Percentiles rank a stretch among this genome's conserved stretches.
Conservation (phyloP, 345 rosid species). For the Sonneratia caseolaris region DNA sequence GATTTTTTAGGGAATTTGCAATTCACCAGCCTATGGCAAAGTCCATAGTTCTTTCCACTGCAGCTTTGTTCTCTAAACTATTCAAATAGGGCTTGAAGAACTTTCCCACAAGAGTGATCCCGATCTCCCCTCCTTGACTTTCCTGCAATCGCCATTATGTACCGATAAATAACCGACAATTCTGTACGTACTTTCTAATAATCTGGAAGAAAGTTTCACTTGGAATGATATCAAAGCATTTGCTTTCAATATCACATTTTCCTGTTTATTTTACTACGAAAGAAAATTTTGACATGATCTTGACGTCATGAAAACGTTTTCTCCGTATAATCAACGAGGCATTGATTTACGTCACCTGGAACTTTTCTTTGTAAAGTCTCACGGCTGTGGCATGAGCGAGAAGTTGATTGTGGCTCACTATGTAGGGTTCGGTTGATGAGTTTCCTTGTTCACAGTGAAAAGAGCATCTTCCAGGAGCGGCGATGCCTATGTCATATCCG, state of each 20-base stretch:
- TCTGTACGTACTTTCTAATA: neutral
- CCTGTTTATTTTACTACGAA: no score
- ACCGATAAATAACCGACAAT: neutral
- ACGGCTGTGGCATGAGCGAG: slow-evolving; percentile 40
- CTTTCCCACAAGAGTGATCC: slow-evolving; percentile 25
- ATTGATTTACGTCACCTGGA: slow-evolving; percentile 13
- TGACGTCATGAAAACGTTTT: no score
- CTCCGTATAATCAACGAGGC: no score
- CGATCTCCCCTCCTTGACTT: slow-evolving; percentile 33
- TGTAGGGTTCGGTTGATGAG: slow-evolving; percentile 34
- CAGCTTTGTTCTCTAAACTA: slow-evolving; percentile 18
- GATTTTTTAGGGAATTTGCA: neutral
- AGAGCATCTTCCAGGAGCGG: slow-evolving; percentile 29
- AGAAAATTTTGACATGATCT: no score
- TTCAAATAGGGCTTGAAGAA: slow-evolving; percentile 26
- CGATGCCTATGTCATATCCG: slow-evolving; percentile 15
- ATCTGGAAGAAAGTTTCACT: no score
- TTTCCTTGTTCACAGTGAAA: slow-evolving; percentile 16
- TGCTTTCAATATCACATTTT: no score
- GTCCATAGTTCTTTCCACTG: slow-evolving; percentile 26
- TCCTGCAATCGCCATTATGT: slow-evolving; percentile 1
- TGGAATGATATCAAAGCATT: no score
- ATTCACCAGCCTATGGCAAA: slow-evolving; percentile 12
- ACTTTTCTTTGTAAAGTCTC: slow-evolving; percentile 26
- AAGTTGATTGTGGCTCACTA: slow-evolving; percentile 23